phyloP scores from a whole-genome alignment of 495 filamentous ascomycete species.

The Echria macrotheca region DNA sequence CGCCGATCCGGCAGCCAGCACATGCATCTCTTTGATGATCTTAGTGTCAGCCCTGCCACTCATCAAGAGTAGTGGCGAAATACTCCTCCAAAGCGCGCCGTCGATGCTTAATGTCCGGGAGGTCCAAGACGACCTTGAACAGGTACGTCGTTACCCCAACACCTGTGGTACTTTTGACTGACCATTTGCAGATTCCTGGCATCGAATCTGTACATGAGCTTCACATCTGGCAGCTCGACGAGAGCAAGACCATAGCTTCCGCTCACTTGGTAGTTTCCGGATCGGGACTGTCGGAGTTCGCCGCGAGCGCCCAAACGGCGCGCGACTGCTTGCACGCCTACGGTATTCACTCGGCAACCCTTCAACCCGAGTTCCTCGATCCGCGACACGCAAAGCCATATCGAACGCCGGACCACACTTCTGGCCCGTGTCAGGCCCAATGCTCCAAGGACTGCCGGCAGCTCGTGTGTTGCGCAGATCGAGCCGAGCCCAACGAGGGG shows the following conservation, averaged over 20 bases:
- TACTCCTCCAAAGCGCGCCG: conserved; percentile 84
- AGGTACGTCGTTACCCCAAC: conserved; percentile 23
- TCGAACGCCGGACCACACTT: background rate
- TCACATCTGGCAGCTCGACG: conserved; percentile 89
- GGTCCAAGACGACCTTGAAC: conserved; percentile 80
- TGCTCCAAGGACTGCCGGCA: conserved; percentile 3
- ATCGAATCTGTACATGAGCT: conserved; percentile 81
- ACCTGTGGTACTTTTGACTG: background rate
- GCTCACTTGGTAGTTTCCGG: conserved; percentile 77
- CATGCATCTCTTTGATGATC: conserved; percentile 85
- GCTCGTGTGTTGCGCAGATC: background rate
- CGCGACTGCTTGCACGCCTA: conserved; percentile 83
- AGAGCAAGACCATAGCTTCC: conserved; percentile 81
- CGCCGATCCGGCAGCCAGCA: conserved; percentile 76
- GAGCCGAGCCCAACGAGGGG: background rate
- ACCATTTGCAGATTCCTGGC: conserved; percentile 56
- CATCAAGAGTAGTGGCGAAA: conserved; percentile 80
- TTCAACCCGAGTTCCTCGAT: conserved; percentile 68
- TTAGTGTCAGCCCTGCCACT: conserved; percentile 79
- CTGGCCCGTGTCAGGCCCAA: background rate
- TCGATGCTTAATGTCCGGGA: conserved; percentile 71
- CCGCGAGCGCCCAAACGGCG: conserved; percentile 69
- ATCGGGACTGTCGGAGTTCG: conserved; percentile 58
- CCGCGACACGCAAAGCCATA: background rate
- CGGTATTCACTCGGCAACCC: conserved; percentile 85